phyloP scores from a whole-genome alignment of 768 basidiomycete genomes.

The Coprinopsis sp. region DNA sequence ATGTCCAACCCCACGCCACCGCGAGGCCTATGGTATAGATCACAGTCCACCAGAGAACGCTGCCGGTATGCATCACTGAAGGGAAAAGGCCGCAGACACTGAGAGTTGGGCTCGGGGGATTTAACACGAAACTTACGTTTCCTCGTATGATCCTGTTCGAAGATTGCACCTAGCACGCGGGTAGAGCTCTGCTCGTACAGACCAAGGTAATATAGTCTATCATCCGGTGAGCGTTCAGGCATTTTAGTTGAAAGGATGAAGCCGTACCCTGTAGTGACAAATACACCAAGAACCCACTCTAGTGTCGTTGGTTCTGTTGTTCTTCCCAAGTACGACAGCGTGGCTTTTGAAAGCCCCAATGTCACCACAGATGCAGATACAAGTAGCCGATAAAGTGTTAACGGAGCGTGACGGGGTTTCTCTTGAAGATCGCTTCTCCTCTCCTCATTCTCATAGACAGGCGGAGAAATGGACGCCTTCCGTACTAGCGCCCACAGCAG shows the following conservation, averaged over 20 bases:
- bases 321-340: not conserved
- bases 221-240: not conserved
- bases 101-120: too few relatives aligned
- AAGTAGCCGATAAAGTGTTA: slow-evolving; percentile 3
- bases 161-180: not conserved
- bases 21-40: too few relatives aligned
- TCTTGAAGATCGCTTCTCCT: not conserved
- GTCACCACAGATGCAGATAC: not conserved
- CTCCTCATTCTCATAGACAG: not conserved
- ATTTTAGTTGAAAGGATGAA: not conserved
- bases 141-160: not conserved
- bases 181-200: slow-evolving; percentile 5
- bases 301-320: not conserved
- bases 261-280: slow-evolving; percentile 1
- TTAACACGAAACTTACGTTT: not conserved
- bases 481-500: not conserved
- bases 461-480: not conserved
- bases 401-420: not conserved
- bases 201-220: not conserved
- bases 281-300: not conserved
- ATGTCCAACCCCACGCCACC: too few relatives aligned
- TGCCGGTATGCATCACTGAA: too few relatives aligned
- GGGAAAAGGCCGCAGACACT: too few relatives aligned
- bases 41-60: too few relatives aligned
- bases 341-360: slow-evolving; percentile 3